phyloP scores from a whole-genome alignment of 768 basidiomycete genomes.

The Rhodotorula sphaerocarpa region DNA sequence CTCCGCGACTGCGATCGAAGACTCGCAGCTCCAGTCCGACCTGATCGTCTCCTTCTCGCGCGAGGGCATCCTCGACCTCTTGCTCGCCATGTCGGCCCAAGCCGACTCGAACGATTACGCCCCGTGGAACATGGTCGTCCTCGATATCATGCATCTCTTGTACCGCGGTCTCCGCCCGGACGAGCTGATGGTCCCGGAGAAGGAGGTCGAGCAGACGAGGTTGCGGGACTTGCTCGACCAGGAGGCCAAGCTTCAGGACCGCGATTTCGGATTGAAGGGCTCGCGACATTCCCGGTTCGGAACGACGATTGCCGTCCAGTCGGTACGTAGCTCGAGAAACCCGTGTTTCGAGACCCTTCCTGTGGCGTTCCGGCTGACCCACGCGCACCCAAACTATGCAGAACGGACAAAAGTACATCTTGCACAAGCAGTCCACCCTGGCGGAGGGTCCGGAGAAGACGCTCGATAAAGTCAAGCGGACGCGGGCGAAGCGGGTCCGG shows the following conservation, averaged over 20 bases:
- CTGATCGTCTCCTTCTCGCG: conserved; percentile 64
- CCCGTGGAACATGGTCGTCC: conserved; percentile 74
- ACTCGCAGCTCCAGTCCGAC: conserved; percentile 63
- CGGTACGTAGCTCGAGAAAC: conserved; percentile 42
- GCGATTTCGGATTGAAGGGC: conserved; percentile 47
- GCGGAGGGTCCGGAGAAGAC: conserved; percentile 59
- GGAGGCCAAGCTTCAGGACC: conserved; percentile 60
- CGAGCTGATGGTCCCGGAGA: conserved; percentile 42
- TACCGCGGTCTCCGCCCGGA: conserved; percentile 69
- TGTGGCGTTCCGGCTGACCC: neutral
- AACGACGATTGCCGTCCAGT: conserved; percentile 76
- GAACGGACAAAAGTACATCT: conserved; percentile 49
- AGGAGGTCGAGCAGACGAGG: conserved; percentile 39
- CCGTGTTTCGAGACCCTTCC: neutral
- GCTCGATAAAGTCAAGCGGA: conserved; percentile 62
- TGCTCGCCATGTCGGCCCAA: conserved; percentile 79
- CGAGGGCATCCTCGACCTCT: conserved; percentile 63
- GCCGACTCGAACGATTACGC: conserved; percentile 70
- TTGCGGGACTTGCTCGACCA: conserved; percentile 67
- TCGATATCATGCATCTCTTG: conserved; percentile 87
- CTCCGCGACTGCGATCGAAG: conserved; percentile 71
- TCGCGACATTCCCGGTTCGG: conserved; percentile 89
- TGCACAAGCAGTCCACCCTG: conserved; percentile 79
- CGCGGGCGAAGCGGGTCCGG: conserved; percentile 51
- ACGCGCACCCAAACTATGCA: conserved; percentile 42